Conservation (phyloP, 2,329 filamentous ascomycete species). For the Tolypocladium paradoxum region DNA sequence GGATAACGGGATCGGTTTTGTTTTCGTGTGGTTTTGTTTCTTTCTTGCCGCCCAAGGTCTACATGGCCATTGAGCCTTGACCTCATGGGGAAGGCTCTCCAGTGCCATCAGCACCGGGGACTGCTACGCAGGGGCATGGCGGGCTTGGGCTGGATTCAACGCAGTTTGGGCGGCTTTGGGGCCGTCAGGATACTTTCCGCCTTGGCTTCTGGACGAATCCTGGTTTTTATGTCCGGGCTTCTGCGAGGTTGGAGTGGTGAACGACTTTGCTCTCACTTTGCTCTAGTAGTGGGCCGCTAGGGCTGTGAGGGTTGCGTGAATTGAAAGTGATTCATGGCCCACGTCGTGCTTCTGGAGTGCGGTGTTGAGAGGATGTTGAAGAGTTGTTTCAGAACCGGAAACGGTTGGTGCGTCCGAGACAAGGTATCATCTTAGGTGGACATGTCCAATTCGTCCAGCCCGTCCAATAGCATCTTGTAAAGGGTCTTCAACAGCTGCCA, state of each 20-base stretch:
- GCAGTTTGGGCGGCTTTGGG: background rate
- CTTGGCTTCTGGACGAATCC: background rate
- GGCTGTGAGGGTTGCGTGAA: background rate
- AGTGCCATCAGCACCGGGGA: background rate
- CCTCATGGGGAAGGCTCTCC: background rate
- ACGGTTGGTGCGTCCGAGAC: no score
- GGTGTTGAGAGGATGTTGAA: background rate
- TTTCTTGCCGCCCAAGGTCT: background rate
- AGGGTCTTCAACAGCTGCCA: background rate
- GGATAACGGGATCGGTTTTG: background rate
- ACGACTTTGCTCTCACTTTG: background rate
- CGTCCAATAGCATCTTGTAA: background rate
- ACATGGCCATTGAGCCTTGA: background rate
- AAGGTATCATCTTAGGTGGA: background rate
- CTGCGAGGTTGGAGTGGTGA: background rate
- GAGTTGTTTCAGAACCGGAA: background rate
- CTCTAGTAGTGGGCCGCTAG: background rate
- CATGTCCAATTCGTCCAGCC: background rate
- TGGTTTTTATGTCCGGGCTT: background rate
- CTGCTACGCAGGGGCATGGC: background rate
- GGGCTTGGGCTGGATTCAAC: background rate
- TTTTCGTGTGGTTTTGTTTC: background rate
- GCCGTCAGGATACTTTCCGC: background rate
- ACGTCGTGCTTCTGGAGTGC: background rate
- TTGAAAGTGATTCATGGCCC: background rate